Conservation (phyloP, 169 alveolate species). For the Plasmodium gaboni region DNA sequence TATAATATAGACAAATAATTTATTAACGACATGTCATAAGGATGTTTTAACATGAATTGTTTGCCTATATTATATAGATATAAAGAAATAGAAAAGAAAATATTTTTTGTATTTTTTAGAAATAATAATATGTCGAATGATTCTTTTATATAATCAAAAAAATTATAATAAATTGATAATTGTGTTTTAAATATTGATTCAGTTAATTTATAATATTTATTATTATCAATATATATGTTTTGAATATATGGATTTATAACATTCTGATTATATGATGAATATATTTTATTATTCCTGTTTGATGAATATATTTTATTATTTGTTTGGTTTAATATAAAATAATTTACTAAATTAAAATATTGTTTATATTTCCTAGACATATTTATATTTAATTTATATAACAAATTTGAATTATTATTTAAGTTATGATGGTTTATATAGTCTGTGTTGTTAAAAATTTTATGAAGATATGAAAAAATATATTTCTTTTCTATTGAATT, state of each 20-base stretch:
- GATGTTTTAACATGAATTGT: too few species aligned
- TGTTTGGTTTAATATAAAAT: too few species aligned
- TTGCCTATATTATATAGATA: background rate
- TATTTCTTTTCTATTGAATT: background rate
- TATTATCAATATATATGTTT: background rate
- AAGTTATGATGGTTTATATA: too few species aligned
- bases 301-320: too few species aligned
- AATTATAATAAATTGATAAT: constrained; percentile 13
- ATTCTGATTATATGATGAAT: too few species aligned
- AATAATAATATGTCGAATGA: background rate
- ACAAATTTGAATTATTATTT: background rate
- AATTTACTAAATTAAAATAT: too few species aligned
- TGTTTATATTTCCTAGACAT: too few species aligned
- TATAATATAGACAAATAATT: too few species aligned
- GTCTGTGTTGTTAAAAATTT: background rate
- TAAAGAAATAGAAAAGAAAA: background rate
- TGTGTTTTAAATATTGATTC: constrained; percentile 3
- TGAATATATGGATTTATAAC: too few species aligned
- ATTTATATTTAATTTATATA: too few species aligned
- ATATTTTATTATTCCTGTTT: too few species aligned
- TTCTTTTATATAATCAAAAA: constrained; percentile 6
- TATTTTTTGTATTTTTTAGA: background rate
- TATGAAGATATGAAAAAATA: background rate
- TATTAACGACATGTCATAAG: too few species aligned
- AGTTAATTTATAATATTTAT: background rate